Base-by-base conservation (phyloP, 2,329 filamentous ascomycete genomes). In the Beauveria brongniartii region DNA sequence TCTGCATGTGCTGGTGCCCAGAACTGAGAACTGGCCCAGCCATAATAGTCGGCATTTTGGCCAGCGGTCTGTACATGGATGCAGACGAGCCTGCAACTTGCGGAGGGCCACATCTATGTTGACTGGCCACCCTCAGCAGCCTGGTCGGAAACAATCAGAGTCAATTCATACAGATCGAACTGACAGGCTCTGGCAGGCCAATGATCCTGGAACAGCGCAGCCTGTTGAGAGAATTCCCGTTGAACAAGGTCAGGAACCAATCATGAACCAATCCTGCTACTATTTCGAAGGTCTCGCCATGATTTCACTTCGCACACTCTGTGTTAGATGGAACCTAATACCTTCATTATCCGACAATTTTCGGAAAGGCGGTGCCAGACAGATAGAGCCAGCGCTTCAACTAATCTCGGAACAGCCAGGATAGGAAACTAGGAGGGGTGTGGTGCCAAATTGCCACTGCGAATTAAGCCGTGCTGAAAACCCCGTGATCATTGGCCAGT, bases 401-500 rank as follows among this genome's bases (percentile, higher is more conserved):
- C 57, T 59, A 59, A 53, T 59, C 48, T 47, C 26, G 48, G 48
- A 46, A 53, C 14, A 59, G 28, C 47, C 48, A 53, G 48, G 48
- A 46, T 28, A 44, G 47, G 37, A 9, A 12, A 34, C 30, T 10
- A 57, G 55, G 44, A 34, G n/a, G 47, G 48, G 57, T 28, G 48
- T 43, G 48, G 44, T 59, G 57, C 48, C 37, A 53, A 34, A 58
- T 20, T 47, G 43, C 20, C 16, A 44, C 30, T 48, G 28, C 28
- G 8, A 37, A 37, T 55, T 44, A 40, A 43, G 37, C 50, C 26
- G 52, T 51, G 46, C 34, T 18, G 44, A 51, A 40, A 22, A 34
- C 40, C 46, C 37, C 46, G 22, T 43, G 55, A 59, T 51, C 24
- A 59, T 52, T 59, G 55, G 55, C 55, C 47, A 44, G 55, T 59